Evolutionary conservation across 169 alveolate genomes (phyloP).

Genomic region (Ichthyophthirius multifiliis): DNA sequence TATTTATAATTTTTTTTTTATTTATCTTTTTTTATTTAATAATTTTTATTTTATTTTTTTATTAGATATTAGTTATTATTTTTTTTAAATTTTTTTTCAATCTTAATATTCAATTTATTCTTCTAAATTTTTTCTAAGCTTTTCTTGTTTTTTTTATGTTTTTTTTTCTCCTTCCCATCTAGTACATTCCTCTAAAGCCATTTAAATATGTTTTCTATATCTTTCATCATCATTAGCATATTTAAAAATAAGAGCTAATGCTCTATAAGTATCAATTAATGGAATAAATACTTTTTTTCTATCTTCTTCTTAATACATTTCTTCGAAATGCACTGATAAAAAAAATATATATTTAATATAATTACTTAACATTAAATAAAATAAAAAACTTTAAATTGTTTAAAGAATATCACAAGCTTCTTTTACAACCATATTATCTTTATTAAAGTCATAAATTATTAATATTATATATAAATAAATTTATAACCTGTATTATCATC

Average conservation of each 20-base stretch:
- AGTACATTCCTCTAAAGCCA: constrained; percentile 21
- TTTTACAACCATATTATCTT: not conserved
- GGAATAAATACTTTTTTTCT: constrained; percentile 14
- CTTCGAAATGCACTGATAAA: not conserved
- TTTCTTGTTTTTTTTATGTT: constrained; percentile 9
- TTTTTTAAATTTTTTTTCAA: no score
- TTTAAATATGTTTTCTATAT: constrained; percentile 19
- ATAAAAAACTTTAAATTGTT: not conserved
- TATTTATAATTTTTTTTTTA: no score
- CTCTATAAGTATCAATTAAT: constrained; percentile 6
- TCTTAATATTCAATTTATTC: no score
- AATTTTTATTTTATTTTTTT: no score
- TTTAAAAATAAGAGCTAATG: constrained; percentile 22
- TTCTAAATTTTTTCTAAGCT: no score
- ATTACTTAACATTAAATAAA: no score
- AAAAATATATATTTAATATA: no score
- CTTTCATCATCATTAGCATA: constrained; percentile 2
- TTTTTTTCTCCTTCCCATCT: constrained; percentile 14
- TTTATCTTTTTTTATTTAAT: no score
- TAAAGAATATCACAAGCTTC: not conserved
- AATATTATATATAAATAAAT: not conserved
- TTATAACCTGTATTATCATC: not conserved
- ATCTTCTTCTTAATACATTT: not conserved
- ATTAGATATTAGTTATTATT: no score
- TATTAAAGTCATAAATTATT: not conserved